phyloP scores from a whole-genome alignment of 495 filamentous ascomycete species.

The Patellaria atrata region DNA sequence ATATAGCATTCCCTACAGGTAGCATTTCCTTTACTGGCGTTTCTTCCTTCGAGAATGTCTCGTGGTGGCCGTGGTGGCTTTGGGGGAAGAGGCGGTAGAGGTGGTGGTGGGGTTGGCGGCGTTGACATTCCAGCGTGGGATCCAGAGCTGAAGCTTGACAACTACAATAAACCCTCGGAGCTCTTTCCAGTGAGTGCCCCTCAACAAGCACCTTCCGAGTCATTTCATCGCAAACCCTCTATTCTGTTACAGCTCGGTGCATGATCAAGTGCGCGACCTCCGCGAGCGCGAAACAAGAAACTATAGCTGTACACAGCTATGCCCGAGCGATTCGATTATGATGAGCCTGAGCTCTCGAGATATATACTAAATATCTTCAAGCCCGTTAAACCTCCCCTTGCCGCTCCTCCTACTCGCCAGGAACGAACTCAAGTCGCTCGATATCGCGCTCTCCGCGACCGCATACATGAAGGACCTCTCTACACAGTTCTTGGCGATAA shows the following conservation, averaged over 20 bases:
- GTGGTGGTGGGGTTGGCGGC: slow-evolving; percentile 20
- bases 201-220: too few relatives aligned
- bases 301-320: too few relatives aligned
- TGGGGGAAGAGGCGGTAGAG: slow-evolving; percentile 3
- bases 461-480: slow-evolving; percentile 40
- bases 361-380: too few relatives aligned
- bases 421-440: slow-evolving; percentile 29
- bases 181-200: slow-evolving; percentile 25
- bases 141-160: slow-evolving; percentile 23
- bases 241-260: too few relatives aligned
- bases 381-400: slow-evolving; percentile 11
- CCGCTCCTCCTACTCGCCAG: slow-evolving; percentile 19
- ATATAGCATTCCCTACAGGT: too few relatives aligned
- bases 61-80: slow-evolving; percentile 20
- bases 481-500: slow-evolving; percentile 41
- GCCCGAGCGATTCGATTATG: too few relatives aligned
- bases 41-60: slow-evolving; percentile 2
- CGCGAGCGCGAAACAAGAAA: slow-evolving; percentile 2
- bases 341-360: too few relatives aligned
- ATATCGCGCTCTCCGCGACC: slow-evolving; percentile 36
- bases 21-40: too few relatives aligned
- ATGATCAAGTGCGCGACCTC: background rate
- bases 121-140: slow-evolving; percentile 24
- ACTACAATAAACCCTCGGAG: slow-evolving; percentile 23
- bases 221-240: too few relatives aligned